Evolutionary conservation across 768 basidiomycete genomes (phyloP).

Genomic region (Xerocomellus dryophilus): DNA sequence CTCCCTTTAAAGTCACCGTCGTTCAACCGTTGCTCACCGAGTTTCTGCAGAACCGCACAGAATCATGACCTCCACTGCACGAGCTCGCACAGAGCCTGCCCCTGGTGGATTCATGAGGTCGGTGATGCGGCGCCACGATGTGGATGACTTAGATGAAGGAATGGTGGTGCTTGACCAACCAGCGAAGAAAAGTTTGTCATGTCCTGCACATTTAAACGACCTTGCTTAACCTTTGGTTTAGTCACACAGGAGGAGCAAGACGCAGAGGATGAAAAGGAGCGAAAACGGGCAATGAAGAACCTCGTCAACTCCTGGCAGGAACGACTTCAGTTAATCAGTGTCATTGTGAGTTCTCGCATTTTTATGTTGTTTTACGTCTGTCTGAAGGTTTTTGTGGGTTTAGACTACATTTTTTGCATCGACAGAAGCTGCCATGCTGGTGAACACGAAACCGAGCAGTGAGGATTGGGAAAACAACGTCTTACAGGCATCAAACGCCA

Average conservation of each 20-base stretch:
- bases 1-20: neutral
- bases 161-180: neutral
- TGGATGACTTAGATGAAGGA: slow-evolving; percentile 17
- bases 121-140: slow-evolving; percentile 5
- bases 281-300: slow-evolving; percentile 44
- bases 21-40: neutral
- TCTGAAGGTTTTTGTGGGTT: neutral
- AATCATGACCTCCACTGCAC: slow-evolving; percentile 11
- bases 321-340: slow-evolving; percentile 55
- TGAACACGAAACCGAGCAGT: slow-evolving; percentile 37
- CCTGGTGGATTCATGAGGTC: slow-evolving; percentile 16
- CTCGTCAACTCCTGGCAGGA: slow-evolving; percentile 62
- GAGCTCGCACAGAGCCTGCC: slow-evolving; percentile 18
- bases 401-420: slow-evolving; percentile 65
- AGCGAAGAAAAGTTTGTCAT: slow-evolving; percentile 21
- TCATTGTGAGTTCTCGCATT: slow-evolving; percentile 44
- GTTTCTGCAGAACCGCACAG: slow-evolving; percentile 6
- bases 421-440: slow-evolving; percentile 51
- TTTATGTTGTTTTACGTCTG: neutral
- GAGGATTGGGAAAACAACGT: slow-evolving; percentile 7
- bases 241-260: slow-evolving; percentile 51
- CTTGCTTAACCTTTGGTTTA: slow-evolving; percentile 12
- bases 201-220: neutral
- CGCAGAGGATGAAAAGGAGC: slow-evolving; percentile 42
- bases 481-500: slow-evolving; percentile 41